A percentile compares a stretch with the other conserved stretches of the same genome.
These are phyloP conservation scores for Orbilia brochopaga DNA, from an alignment of 2,329 filamentous ascomycete species.

Conservation along the genomic window DNA sequence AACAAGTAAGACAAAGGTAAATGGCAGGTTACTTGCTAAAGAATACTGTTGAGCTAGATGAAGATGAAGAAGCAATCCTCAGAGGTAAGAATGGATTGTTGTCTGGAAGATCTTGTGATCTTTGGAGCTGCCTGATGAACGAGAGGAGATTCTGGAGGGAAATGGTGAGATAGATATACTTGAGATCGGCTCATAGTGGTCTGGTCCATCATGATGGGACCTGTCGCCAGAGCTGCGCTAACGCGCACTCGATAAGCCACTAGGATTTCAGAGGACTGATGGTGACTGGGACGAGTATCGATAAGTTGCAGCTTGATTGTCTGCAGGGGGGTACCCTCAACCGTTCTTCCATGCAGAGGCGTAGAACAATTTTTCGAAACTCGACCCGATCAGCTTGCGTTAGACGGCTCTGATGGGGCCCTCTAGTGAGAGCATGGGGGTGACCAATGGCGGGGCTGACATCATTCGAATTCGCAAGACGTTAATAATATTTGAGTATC, in stretches of 20 bases:
- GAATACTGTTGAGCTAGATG: conserved; percentile 4
- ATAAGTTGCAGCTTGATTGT: conserved; percentile 49
- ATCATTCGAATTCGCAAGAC: conserved; percentile 48
- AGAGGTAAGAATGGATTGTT: conserved; percentile 25
- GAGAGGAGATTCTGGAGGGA: conserved; percentile 17
- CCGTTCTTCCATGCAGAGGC: conserved; percentile 18
- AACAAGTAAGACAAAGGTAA: conserved; percentile 17
- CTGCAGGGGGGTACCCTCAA: conserved; percentile 49
- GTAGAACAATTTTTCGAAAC: conserved; percentile 26
- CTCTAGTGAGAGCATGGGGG: conserved; percentile 32
- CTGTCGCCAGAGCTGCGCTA: neutral
- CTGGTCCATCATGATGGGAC: neutral
- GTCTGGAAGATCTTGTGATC: conserved; percentile 10
- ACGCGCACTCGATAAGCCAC: conserved; percentile 39
- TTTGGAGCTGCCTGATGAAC: neutral
- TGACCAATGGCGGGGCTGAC: conserved; percentile 39
- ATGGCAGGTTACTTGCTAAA: conserved; percentile 17
- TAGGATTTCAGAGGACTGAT: conserved; percentile 14
- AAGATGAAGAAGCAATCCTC: conserved; percentile 11
- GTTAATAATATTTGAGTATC: conserved; percentile 25
- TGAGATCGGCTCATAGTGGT: neutral
- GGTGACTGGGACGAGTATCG: conserved; percentile 13
- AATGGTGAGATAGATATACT: conserved; percentile 4
- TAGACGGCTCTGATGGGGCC: conserved; percentile 24
- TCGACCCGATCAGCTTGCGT: conserved; percentile 42